These are phyloP conservation scores for Fraxinus baroniana DNA, from an alignment of 305 asterid genomes.

Conservation along the genomic window DNA sequence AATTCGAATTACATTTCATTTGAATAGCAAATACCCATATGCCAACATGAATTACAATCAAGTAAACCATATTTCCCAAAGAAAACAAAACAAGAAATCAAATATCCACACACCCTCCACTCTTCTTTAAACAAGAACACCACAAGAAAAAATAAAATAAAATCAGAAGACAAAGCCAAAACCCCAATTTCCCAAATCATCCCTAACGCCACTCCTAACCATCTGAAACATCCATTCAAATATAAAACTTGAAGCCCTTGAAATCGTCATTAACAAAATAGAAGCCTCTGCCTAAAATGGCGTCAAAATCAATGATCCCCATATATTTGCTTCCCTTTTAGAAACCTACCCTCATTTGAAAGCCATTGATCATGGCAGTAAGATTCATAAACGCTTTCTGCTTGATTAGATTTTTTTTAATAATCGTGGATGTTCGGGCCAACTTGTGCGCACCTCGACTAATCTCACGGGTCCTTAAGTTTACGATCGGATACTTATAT, in stretches of 20 bases:
- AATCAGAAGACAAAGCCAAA: slow-evolving; percentile 28
- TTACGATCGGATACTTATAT: too few relatives aligned
- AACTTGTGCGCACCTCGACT: too few relatives aligned
- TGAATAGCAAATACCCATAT: background rate
- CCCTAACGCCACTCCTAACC: slow-evolving; percentile 51
- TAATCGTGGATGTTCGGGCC: too few relatives aligned
- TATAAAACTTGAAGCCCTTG: slow-evolving; percentile 62
- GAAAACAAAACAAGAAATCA: background rate
- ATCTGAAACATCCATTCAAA: slow-evolving; percentile 30
- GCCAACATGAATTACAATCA: background rate
- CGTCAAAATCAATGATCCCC: slow-evolving; percentile 50
- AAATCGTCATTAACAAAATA: slow-evolving; percentile 43
- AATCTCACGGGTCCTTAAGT: too few relatives aligned
- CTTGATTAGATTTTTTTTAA: too few relatives aligned
- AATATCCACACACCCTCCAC: background rate
- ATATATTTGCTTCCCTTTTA: slow-evolving; percentile 66
- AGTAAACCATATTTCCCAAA: too few relatives aligned
- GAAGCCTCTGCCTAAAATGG: slow-evolving; percentile 59
- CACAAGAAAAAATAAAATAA: slow-evolving; percentile 25
- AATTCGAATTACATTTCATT: background rate
- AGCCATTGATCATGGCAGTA: slow-evolving; percentile 50
- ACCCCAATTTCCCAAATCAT: slow-evolving; percentile 43
- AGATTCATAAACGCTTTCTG: slow-evolving; percentile 62
- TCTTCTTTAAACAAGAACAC: slow-evolving; percentile 13
- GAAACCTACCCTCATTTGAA: slow-evolving; percentile 66